A percentile compares a stretch with the other conserved stretches of the same genome.
phyloP scores from a whole-genome alignment of 306 rosid species.

The Acacia confusa region DNA sequence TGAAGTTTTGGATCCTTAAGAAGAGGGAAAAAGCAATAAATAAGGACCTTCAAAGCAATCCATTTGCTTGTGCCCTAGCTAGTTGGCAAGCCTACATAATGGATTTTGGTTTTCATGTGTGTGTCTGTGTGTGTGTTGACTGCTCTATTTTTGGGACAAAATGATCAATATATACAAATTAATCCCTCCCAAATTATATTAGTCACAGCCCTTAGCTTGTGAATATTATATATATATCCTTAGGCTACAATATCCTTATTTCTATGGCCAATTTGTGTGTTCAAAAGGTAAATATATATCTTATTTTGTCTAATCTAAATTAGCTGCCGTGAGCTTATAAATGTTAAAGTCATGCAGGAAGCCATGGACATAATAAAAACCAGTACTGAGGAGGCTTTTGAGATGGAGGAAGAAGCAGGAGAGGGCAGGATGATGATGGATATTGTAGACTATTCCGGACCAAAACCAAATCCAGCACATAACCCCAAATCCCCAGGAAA shows the following conservation, averaged over 20 bases:
- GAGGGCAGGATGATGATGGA: constrained; percentile 36
- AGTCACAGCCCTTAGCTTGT: not conserved
- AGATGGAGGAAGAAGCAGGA: constrained; percentile 13
- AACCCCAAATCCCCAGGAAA: constrained; percentile 41
- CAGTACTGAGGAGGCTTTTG: constrained; percentile 10
- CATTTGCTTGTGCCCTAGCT: not conserved
- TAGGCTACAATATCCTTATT: not conserved
- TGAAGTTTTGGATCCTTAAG: not conserved
- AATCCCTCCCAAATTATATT: not conserved
- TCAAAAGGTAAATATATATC: not conserved
- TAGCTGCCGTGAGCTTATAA: not conserved
- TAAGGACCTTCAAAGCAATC: not conserved
- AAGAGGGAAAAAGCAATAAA: not conserved
- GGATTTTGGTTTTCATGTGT: not conserved
- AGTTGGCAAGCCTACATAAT: not conserved
- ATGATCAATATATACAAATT: not conserved
- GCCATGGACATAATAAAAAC: constrained; percentile 3
- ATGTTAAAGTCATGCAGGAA: constrained; percentile 20
- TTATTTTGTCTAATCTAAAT: not conserved
- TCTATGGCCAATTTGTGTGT: not conserved
- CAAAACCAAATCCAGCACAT: constrained; percentile 42
- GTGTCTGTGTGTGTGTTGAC: not conserved
- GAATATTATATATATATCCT: not conserved
- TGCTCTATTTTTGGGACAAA: not conserved
- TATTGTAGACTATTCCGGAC: constrained; percentile 31